These are phyloP conservation scores for Neospermospora avenae DNA, from an alignment of 2,329 filamentous ascomycete species.

Conservation along the genomic window DNA sequence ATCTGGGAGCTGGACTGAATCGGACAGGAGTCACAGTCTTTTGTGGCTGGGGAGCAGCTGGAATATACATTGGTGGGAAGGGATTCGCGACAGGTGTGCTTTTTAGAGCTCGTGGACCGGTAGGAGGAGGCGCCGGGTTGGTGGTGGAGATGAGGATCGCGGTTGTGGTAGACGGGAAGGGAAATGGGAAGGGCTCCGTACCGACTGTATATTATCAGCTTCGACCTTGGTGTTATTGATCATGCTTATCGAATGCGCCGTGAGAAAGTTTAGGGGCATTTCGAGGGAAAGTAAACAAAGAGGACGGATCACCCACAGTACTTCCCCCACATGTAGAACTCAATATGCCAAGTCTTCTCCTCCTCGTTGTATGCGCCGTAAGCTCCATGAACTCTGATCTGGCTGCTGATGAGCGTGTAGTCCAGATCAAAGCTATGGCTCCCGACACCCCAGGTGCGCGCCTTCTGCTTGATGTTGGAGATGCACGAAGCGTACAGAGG, in stretches of 20 bases:
- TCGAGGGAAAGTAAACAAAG: background rate
- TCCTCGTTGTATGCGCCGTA: constrained; percentile 1
- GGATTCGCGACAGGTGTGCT: constrained; percentile 3
- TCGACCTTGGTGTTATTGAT: background rate
- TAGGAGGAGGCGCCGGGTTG: constrained; percentile 1
- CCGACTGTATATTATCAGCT: background rate
- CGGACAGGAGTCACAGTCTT: background rate
- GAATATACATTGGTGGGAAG: background rate
- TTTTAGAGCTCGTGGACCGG: background rate
- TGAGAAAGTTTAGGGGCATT: background rate
- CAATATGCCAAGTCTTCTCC: constrained; percentile 5
- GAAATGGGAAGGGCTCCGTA: constrained; percentile 3
- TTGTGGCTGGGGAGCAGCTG: background rate
- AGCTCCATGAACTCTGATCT: background rate
- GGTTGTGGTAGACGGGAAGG: background rate
- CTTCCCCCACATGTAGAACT: constrained; percentile 1
- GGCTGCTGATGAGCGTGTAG: background rate
- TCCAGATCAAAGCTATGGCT: background rate
- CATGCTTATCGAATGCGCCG: background rate
- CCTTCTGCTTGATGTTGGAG: constrained; percentile 5
- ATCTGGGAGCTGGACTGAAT: background rate
- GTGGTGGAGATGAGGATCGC: background rate
- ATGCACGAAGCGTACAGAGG: constrained; percentile 1
- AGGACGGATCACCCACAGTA: background rate
- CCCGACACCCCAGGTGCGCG: background rate